Base-by-base conservation (phyloP, 768 basidiomycete species). In the Scleroderma citrinum region DNA sequence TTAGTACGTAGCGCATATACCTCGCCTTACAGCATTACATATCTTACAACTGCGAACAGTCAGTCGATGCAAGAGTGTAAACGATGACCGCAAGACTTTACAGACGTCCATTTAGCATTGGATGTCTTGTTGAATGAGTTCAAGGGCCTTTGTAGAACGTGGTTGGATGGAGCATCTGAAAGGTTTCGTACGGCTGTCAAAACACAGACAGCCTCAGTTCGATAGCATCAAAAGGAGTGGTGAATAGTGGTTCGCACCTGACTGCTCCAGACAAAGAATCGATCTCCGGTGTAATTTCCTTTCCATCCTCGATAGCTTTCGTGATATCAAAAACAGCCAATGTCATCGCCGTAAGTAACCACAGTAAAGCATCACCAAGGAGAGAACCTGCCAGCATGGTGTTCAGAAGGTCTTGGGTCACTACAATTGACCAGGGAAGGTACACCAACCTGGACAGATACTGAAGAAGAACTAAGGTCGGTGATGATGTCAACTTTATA, bases 261-360 rank as follows among this genome's bases (percentile, higher is more conserved):
- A 76, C 74, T 12, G 69, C 71, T 6, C 75, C 74, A 8, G 70
- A 66, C 0, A 69, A 71, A 38, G 71, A 73, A 47, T 73, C 71
- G 48, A 75, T 71, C 12, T 69, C 69, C 1, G 76, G 74, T 0
- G 69, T 66, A 26, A 75, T 64, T 20, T 68, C 69, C 3, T 70
- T n/a, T n/a, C n/a, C 73, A 16, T 71, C 62, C 42, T 65, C 67
- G 2, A 71, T 51, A 0, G 58, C 65, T 35, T 71, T 72, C 21
- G 58, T 56, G 20, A 77, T 67, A 14, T 73, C 55, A 47, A 77
- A 75, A 11, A 69, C 66, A 2, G 74, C 69, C 13, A 78, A 66
- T 7, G 70, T 68, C 44, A 53, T 66, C 0, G 67, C 62, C 1
- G 75, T 53, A 26, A 62, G 56, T 2, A 69, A 57, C 61, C 68